Conservation (phyloP, 495 filamentous ascomycete genomes). For the Lophiostoma macrostomum region DNA sequence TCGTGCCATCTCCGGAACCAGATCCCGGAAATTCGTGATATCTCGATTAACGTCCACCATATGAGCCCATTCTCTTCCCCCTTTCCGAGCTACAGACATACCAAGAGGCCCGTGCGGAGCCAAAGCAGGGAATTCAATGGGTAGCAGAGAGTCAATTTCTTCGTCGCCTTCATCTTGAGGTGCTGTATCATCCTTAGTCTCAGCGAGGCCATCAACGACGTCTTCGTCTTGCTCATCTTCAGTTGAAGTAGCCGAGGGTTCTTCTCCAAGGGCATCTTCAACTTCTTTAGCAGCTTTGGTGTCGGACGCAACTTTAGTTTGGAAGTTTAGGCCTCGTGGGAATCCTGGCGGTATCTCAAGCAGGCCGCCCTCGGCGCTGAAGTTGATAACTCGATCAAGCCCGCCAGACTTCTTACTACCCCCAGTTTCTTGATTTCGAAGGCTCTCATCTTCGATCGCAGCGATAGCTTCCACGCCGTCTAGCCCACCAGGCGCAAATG, state of each 20-base stretch:
- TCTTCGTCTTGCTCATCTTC: slow-evolving; percentile 49
- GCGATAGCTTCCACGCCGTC: slow-evolving; percentile 82
- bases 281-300: slow-evolving; percentile 65
- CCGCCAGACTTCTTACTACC: slow-evolving; percentile 44
- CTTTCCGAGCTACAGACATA: slow-evolving; percentile 64
- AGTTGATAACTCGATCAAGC: slow-evolving; percentile 77
- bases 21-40: slow-evolving; percentile 83
- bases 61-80: slow-evolving; percentile 90
- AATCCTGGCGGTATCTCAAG: slow-evolving; percentile 83
- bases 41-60: slow-evolving; percentile 92
- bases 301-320: slow-evolving; percentile 57
- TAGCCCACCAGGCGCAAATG: slow-evolving; percentile 88
- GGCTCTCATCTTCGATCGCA: slow-evolving; percentile 64
- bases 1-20: slow-evolving; percentile 93
- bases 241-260: slow-evolving; percentile 49
- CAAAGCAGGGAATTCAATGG: slow-evolving; percentile 87
- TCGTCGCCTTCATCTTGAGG: slow-evolving; percentile 55
- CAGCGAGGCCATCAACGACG: slow-evolving; percentile 35
- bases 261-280: slow-evolving; percentile 68
- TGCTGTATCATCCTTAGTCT: slow-evolving; percentile 12
- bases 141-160: slow-evolving; percentile 86
- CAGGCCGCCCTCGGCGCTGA: slow-evolving; percentile 72
- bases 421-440: slow-evolving; percentile 36
- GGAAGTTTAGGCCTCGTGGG: slow-evolving; percentile 70
- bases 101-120: slow-evolving; percentile 80